phyloP scores from a whole-genome alignment of 1,139 yeast genomes.

The Debaryomyces subglobosus region DNA sequence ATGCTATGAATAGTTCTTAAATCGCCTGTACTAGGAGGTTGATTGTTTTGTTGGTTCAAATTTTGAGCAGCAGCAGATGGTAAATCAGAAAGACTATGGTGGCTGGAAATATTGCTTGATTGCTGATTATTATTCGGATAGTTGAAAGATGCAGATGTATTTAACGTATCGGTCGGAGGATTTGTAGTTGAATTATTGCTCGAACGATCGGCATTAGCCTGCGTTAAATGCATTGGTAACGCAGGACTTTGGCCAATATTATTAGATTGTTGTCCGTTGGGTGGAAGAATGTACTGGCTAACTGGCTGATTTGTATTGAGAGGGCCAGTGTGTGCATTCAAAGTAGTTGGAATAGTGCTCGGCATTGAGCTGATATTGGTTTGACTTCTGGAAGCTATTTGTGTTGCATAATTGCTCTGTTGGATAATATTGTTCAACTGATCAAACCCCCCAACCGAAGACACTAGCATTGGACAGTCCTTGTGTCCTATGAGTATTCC shows the following conservation, averaged over 20 bases:
- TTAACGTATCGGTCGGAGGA: conserved; percentile 21
- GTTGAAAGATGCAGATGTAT: conserved; percentile 6
- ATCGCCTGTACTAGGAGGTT: conserved; percentile 18
- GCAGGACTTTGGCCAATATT: neutral
- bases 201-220: neutral
- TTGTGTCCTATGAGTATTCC: conserved; percentile 41
- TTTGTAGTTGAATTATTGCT: conserved; percentile 9
- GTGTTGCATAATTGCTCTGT: conserved; percentile 34
- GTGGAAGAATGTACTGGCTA: conserved; percentile 1
- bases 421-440: conserved; percentile 36
- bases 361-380: conserved; percentile 30
- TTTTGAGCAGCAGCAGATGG: conserved; percentile 34
- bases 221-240: conserved; percentile 4
- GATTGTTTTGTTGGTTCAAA: conserved; percentile 15
- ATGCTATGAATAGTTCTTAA: conserved; percentile 42
- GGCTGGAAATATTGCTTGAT: conserved; percentile 13
- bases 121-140: neutral
- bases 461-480: conserved; percentile 38
- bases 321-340: conserved; percentile 20
- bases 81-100: conserved; percentile 34
- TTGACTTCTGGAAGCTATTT: conserved; percentile 22
- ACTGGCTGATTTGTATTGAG: neutral
- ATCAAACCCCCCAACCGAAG: conserved; percentile 43
- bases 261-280: neutral
- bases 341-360: conserved; percentile 37